Evolutionary conservation across 2,329 filamentous ascomycete species (phyloP), one percentile per base, ranked within the genome.

Genomic region (Aureobasidium sp.): DNA sequence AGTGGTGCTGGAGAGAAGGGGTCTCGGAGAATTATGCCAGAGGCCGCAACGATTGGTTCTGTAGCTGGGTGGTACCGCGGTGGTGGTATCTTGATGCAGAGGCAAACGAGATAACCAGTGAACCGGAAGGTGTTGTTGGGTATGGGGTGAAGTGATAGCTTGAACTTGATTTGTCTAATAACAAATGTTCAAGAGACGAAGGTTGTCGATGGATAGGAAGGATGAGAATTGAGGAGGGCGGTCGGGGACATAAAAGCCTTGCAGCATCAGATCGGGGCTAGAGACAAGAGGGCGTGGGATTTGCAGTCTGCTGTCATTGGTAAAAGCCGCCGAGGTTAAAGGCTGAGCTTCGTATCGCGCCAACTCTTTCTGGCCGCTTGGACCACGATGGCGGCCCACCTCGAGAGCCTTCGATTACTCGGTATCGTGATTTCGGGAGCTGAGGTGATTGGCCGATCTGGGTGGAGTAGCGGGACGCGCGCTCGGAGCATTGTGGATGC

Each of bases 131-230:
- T n/a, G 22, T 8, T 54, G 31, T 47, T 17, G 33, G 19, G 17
- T 33, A 22, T 27, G 37, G 37, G 33, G n/a, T 2, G n/a, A 31
- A 27, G n/a, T 52, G 33, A 22, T 12, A 17, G 57, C 27, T 49
- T 50, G 57, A 6, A 17, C 24, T 42, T 60, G n/a, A 56, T 67
- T 48, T 68, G 68, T 69, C 68, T 69, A 68, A 68, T 70, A 69
- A 69, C 67, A 69, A 67, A 67, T 62, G 63, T 39, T 48, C 35
- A 35, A 57, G 40, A 50, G 64, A 62, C 60, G 61, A 58, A 44
- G 33, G 37, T 17, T 42, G 35, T 31, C 19, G 42, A 47, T 35
- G 40, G 33, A 31, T 49, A 33, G 27, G 52, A 49, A 33, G 15
- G 48, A 33, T 27, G 48, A 44, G 47, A 29, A 19, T 31, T 27